Evolutionary conservation across 805 yeast genomes (phyloP), one percentile per base, ranked within the genome.

Genomic region (Lipomyces sp.): DNA sequence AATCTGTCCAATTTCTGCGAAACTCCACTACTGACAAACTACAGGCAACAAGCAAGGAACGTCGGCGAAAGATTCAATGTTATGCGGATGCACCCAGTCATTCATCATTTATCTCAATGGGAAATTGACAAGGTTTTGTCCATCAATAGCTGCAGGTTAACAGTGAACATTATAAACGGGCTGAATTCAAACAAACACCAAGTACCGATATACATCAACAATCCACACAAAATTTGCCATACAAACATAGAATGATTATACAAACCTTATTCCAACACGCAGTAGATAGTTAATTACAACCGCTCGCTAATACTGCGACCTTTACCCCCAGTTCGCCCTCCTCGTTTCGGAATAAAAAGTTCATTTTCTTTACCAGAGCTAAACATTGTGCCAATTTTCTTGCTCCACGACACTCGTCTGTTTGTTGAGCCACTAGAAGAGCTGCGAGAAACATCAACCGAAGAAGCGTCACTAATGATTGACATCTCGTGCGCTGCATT

Each of bases 331-430:
- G n/a, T 54, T 34, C 59, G 50, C 42, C 57, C 35, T 6, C 71
- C 71, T 8, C 70, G 42, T 45, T 67, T 67, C 3, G 61, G 34
- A 11, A 68, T 53, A 11, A 42, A 7, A 50, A 65, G 37, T 30
- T 68, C 71, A 35, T 68, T 68, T 51, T 68, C 71, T 39, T 68
- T 68, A 15, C 69, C 71, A 10, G 61, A 11, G 13, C 65, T 53
- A 53, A 68, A 68, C 67, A 66, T 62, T 3, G 58, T 57, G 2
- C 71, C 70, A 24, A 68, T 42, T 32, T 66, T 66, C 18, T 64
- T 63, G 53, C 71, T 64, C 71, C 71, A 68, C 3, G 71, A 68
- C 11, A 65, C 6, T 24, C 62, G 50, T 30, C 67, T 54, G 30
- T 8, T 29, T 39, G 24, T 8, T 11, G 33, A 29, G 8, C 34